Conservation (phyloP, 352 stramenopile species). For the Phytophthora pinifolia region DNA sequence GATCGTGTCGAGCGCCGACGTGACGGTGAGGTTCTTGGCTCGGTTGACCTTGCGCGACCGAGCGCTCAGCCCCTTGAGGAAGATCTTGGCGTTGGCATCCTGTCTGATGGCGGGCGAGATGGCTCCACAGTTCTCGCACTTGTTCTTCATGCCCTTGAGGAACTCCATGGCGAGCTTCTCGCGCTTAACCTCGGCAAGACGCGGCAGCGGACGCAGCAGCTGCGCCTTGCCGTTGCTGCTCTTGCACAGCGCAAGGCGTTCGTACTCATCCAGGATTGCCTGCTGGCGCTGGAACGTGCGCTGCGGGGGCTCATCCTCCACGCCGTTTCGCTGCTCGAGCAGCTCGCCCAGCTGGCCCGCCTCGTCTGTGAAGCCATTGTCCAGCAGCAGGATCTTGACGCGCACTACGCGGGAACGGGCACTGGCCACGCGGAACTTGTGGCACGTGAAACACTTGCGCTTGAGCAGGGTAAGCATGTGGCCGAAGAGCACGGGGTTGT, state of each 20-base stretch:
- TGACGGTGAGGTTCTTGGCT: constrained; percentile 81
- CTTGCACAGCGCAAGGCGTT: constrained; percentile 77
- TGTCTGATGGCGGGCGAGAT: constrained; percentile 96
- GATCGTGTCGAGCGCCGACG: constrained; percentile 81
- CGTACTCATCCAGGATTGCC: constrained; percentile 89
- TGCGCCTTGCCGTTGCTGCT: constrained; percentile 27
- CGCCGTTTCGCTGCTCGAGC: constrained; percentile 84
- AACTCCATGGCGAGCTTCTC: constrained; percentile 90
- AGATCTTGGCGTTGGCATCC: constrained; percentile 98
- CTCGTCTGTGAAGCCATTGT: constrained; percentile 87
- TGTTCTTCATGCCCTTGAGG: constrained; percentile 90
- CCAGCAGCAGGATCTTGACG: constrained; percentile 92
- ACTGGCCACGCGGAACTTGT: constrained; percentile 92
- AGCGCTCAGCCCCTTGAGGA: constrained; percentile 89
- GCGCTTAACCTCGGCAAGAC: constrained; percentile 68
- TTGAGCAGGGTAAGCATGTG: constrained; percentile 96
- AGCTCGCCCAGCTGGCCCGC: constrained; percentile 73
- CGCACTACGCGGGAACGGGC: constrained; percentile 76
- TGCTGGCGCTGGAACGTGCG: constrained; percentile 81
- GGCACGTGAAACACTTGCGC: constrained; percentile 98
- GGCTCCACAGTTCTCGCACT: constrained; percentile 97
- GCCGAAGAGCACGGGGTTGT: constrained; percentile 97
- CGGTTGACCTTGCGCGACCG: constrained; percentile 82
- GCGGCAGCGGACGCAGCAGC: constrained; percentile 50
- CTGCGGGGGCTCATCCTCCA: constrained; percentile 76